Evolutionary conservation across 257 asterid genomes (phyloP).

Genomic region (Solanum lycopersicoides): DNA sequence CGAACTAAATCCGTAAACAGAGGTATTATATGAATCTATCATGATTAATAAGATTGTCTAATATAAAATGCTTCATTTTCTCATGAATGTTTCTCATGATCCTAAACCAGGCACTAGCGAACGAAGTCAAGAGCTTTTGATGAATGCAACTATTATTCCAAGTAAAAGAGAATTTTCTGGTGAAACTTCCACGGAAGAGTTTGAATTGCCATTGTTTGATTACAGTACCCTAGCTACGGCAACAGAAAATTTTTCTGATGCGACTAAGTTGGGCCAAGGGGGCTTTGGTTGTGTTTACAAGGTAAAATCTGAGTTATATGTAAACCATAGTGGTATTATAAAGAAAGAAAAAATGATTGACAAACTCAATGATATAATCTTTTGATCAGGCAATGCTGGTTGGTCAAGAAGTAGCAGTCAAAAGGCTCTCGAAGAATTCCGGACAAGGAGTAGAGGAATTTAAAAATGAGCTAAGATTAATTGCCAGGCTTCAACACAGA

Average conservation of each 20-base stretch:
- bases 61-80: background rate
- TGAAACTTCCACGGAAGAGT: constrained; percentile 46
- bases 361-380: background rate
- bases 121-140: constrained; percentile 52
- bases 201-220: constrained; percentile 23
- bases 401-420: constrained; percentile 63
- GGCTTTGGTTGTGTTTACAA: constrained; percentile 13
- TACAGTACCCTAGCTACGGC: constrained; percentile 5
- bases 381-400: constrained; percentile 29
- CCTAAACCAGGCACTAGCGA: constrained; percentile 39
- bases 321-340: background rate
- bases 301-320: background rate
- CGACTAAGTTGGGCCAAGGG: constrained; percentile 9
- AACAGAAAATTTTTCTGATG: constrained; percentile 1
- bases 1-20: constrained; percentile 2
- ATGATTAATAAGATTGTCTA: background rate
- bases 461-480: constrained; percentile 59
- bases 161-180: constrained; percentile 41
- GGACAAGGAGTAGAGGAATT: constrained; percentile 68
- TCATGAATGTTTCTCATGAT: background rate
- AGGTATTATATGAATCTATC: constrained; percentile 10
- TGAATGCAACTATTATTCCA: constrained; percentile 30
- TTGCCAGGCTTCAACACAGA: constrained; percentile 66
- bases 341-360: background rate
- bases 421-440: constrained; percentile 54